A percentile compares a stretch with the other conserved stretches of the same genome.
Conservation (phyloP, 495 filamentous ascomycete species). For the Melanomma pulvis-pyrius region DNA sequence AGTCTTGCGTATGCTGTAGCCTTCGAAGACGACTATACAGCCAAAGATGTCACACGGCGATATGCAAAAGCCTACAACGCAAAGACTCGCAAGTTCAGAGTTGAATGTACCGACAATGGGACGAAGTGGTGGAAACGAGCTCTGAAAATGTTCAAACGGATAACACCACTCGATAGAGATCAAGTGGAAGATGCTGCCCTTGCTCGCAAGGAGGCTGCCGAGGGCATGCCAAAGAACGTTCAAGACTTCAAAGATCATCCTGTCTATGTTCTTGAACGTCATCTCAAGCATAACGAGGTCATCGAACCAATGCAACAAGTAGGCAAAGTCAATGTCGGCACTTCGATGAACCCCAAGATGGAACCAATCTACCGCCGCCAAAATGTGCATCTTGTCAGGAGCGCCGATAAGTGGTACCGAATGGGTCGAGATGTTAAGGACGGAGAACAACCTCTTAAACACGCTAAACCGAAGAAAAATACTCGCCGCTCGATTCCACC, state of each 20-base stretch:
- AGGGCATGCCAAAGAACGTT: constrained; percentile 88
- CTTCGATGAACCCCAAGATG: constrained; percentile 56
- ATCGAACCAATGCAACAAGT: constrained; percentile 70
- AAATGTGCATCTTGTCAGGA: constrained; percentile 76
- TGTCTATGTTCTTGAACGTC: constrained; percentile 82
- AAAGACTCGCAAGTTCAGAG: constrained; percentile 75
- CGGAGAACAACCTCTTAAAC: constrained; percentile 77
- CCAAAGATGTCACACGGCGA: constrained; percentile 65
- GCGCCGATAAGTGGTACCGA: constrained; percentile 84
- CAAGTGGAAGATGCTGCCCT: constrained; percentile 81
- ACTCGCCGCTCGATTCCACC: constrained; percentile 19
- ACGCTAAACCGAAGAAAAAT: constrained; percentile 51
- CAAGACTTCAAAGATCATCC: constrained; percentile 94
- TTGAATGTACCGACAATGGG: constrained; percentile 70
- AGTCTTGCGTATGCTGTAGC: constrained; percentile 80
- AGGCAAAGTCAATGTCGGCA: constrained; percentile 77
- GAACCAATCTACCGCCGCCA: constrained; percentile 76
- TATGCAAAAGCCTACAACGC: constrained; percentile 72
- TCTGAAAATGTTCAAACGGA: constrained; percentile 61
- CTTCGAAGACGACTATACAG: constrained; percentile 76
- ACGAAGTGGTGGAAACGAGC: constrained; percentile 72
- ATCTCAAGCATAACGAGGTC: constrained; percentile 82
- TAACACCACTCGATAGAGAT: constrained; percentile 50
- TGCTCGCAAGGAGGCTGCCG: constrained; percentile 65
- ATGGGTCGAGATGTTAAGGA: constrained; percentile 72